A percentile compares a stretch with the other conserved stretches of the same genome.
Evolutionary conservation across 1,284 basidiomycete genomes (phyloP).

Genomic region (Fomitopsis betulina): DNA sequence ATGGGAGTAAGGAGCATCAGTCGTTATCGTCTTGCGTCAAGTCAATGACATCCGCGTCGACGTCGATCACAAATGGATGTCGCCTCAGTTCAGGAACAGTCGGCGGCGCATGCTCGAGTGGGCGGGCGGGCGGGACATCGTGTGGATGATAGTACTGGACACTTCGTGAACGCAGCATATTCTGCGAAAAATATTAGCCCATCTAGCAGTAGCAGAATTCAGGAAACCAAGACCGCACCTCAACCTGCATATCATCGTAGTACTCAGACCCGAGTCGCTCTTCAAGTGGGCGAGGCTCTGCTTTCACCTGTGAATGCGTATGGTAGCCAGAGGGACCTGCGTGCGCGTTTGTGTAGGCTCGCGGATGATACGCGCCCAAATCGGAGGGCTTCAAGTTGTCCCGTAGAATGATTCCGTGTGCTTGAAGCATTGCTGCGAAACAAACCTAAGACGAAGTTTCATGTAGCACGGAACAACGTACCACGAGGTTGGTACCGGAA

Average conservation of each 20-base stretch:
- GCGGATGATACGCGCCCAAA: neutral
- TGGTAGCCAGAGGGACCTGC: neutral
- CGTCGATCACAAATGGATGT: slow-evolving; percentile 1
- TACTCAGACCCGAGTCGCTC: neutral
- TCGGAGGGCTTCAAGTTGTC: neutral
- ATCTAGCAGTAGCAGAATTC: neutral
- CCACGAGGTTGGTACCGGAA: slow-evolving; percentile 6
- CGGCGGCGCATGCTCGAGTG: neutral
- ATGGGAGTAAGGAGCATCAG: neutral
- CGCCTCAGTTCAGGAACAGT: neutral
- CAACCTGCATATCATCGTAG: neutral
- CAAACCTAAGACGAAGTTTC: neutral
- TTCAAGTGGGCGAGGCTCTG: neutral
- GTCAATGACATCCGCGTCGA: slow-evolving; percentile 4
- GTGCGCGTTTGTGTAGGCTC: neutral
- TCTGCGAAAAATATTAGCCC: neutral
- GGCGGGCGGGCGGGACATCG: neutral
- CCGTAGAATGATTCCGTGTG: slow-evolving; percentile 1
- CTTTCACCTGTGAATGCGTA: neutral
- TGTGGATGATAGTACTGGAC: neutral
- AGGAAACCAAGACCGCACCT: neutral
- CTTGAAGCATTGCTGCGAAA: neutral
- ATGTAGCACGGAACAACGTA: neutral
- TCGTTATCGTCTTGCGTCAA: slow-evolving; percentile 1
- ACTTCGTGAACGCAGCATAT: neutral